Percentiles rank a stretch among this genome's conserved stretches.
Conservation (phyloP, 2,329 filamentous ascomycete species). For the Delphinella strobiligena region DNA sequence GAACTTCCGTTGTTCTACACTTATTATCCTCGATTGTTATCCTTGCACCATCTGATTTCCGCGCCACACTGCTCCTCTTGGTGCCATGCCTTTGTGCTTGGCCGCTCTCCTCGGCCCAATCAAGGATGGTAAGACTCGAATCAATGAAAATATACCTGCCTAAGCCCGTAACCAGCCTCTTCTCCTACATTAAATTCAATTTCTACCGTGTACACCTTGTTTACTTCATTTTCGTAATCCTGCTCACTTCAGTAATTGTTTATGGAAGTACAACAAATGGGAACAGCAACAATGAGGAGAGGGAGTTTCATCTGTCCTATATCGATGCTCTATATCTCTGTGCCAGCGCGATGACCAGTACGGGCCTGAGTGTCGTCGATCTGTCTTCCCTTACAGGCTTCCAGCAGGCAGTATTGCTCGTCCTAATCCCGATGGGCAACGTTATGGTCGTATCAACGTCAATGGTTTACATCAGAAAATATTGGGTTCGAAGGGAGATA, state of each 20-base stretch:
- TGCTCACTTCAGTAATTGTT: conserved; percentile 10
- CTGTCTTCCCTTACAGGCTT: conserved; percentile 9
- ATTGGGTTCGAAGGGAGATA: conserved; percentile 9
- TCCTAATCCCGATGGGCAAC: conserved; percentile 10
- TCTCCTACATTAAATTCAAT: conserved; percentile 5
- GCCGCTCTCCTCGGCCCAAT: too few species aligned
- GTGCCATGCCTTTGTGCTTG: too few species aligned
- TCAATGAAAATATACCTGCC: too few species aligned
- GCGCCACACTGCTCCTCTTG: too few species aligned
- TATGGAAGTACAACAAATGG: conserved; percentile 9
- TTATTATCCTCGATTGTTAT: neutral
- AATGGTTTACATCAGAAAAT: conserved; percentile 8
- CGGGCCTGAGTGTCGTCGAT: conserved; percentile 11
- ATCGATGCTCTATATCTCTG: conserved; percentile 12
- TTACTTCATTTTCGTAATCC: conserved; percentile 12
- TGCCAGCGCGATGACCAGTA: conserved; percentile 11
- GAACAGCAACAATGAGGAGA: neutral
- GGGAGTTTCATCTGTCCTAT: conserved; percentile 6
- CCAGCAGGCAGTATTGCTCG: conserved; percentile 10
- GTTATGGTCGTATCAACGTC: conserved; percentile 10
- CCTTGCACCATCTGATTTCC: neutral
- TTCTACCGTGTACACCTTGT: conserved; percentile 11
- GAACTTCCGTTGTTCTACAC: too few species aligned
- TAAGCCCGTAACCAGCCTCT: too few species aligned
- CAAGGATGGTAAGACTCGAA: too few species aligned